A percentile compares a stretch with the other conserved stretches of the same genome.
phyloP scores from a whole-genome alignment of 176 grass and related monocot species.

The Aegilops speltoides region DNA sequence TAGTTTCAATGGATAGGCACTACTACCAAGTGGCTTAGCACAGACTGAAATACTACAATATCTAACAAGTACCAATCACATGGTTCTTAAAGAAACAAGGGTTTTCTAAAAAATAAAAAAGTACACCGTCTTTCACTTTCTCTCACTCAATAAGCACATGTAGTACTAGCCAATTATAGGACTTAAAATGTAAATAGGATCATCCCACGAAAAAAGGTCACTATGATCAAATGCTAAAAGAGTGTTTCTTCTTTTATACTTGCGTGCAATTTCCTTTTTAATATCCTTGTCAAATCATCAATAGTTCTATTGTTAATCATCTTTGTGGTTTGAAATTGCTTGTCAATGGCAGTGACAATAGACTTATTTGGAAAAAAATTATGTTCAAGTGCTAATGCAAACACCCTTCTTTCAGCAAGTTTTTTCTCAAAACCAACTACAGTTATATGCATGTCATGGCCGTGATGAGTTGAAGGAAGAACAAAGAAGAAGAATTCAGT shows the following conservation, averaged over 20 bases:
- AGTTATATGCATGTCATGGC: not conserved
- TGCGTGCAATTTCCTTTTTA: no score
- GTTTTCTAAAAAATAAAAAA: no score
- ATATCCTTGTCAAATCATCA: no score
- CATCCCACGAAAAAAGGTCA: no score
- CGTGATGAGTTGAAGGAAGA: constrained; percentile 46
- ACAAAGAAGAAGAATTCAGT: not conserved
- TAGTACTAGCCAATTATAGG: no score
- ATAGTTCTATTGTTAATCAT: not conserved
- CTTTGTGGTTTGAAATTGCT: no score
- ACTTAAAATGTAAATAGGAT: no score
- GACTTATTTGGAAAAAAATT: not conserved
- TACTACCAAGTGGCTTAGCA: not conserved
- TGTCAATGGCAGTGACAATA: no score
- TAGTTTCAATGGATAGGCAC: not conserved
- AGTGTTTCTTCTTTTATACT: no score
- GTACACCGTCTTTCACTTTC: no score
- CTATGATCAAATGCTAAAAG: no score
- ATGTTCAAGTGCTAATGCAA: not conserved
- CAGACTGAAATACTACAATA: not conserved
- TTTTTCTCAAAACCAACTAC: not conserved
- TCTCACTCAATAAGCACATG: no score
- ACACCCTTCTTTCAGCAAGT: not conserved
- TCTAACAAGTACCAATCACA: not conserved
- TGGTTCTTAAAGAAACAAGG: not conserved